phyloP scores from a whole-genome alignment of 2,329 filamentous ascomycete species.

The Apiospora phragmitis region DNA sequence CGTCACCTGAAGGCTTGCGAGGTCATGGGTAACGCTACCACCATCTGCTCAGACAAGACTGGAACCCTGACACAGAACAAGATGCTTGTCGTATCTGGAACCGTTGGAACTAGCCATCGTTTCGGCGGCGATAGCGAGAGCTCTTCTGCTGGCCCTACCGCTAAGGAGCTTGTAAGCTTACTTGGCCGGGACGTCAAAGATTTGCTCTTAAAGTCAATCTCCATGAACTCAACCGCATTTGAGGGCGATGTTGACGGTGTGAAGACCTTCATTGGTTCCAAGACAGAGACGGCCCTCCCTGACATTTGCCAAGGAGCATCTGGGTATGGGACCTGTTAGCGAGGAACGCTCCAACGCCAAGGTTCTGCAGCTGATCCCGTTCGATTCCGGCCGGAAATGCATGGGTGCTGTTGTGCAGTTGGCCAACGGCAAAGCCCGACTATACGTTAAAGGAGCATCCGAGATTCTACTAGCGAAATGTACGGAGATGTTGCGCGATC shows the following conservation, averaged over 20 bases:
- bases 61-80: conserved; percentile 69
- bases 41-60: conserved; percentile 69
- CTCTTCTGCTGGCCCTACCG: conserved; percentile 35
- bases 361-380: conserved; percentile 69
- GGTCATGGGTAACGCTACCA: conserved; percentile 78
- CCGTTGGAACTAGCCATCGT: conserved; percentile 54
- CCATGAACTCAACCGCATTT: conserved; percentile 73
- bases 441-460: conserved; percentile 65
- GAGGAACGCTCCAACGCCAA: conserved; percentile 62
- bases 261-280: conserved; percentile 71
- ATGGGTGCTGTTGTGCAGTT: conserved; percentile 61
- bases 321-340: conserved; percentile 66
- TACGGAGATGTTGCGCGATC: conserved; percentile 50
- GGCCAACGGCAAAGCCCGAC: conserved; percentile 50
- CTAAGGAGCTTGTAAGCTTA: conserved; percentile 47
- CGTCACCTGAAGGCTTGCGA: conserved; percentile 76
- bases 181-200: conserved; percentile 50
- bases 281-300: conserved; percentile 74
- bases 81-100: conserved; percentile 66
- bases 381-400: conserved; percentile 75
- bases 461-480: conserved; percentile 64
- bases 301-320: conserved; percentile 65
- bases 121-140: conserved; percentile 44
- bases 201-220: conserved; percentile 59
- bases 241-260: conserved; percentile 70